phyloP scores from a whole-genome alignment of 805 yeast species.

The Candida hungchunana region DNA sequence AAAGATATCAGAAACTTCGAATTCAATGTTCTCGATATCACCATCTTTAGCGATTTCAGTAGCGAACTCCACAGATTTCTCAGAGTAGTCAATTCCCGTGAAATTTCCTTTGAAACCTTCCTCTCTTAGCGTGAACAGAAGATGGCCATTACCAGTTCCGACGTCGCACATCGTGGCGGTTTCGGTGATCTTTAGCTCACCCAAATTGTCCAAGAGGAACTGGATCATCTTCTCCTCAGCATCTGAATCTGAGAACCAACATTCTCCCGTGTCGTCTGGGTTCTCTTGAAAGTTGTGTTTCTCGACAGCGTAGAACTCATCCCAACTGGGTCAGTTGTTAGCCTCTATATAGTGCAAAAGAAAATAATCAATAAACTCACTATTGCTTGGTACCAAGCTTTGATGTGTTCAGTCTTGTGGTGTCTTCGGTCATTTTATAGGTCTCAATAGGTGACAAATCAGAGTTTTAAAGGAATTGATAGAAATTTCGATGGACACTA shows the following conservation, averaged over 20 bases:
- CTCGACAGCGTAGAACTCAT: slow-evolving; percentile 75
- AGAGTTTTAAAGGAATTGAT: neutral
- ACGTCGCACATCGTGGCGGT: slow-evolving; percentile 58
- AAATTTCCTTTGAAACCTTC: slow-evolving; percentile 58
- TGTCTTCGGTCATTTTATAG: slow-evolving; percentile 33
- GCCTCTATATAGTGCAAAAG: neutral
- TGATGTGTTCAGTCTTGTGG: slow-evolving; percentile 59
- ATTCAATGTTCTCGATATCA: slow-evolving; percentile 38
- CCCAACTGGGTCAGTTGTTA: slow-evolving; percentile 53
- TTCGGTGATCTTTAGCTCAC: slow-evolving; percentile 29
- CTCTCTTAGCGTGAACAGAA: slow-evolving; percentile 63
- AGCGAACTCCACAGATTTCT: slow-evolving; percentile 76
- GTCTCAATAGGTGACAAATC: neutral
- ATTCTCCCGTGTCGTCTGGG: slow-evolving; percentile 85
- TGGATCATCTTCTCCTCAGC: slow-evolving; percentile 85
- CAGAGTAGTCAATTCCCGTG: slow-evolving; percentile 84
- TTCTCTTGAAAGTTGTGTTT: slow-evolving; percentile 66
- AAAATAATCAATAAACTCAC: slow-evolving; percentile 27
- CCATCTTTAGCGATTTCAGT: slow-evolving; percentile 45
- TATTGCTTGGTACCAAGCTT: slow-evolving; percentile 83
- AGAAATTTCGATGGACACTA: no score
- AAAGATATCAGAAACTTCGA: slow-evolving; percentile 70
- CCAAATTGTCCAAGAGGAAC: slow-evolving; percentile 53
- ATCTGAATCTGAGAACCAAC: slow-evolving; percentile 95
- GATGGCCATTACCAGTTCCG: slow-evolving; percentile 96